Evolutionary conservation across 345 rosid species (phyloP), one percentile per base, ranked within the genome.

Genomic region (Eucalyptus marginata): DNA sequence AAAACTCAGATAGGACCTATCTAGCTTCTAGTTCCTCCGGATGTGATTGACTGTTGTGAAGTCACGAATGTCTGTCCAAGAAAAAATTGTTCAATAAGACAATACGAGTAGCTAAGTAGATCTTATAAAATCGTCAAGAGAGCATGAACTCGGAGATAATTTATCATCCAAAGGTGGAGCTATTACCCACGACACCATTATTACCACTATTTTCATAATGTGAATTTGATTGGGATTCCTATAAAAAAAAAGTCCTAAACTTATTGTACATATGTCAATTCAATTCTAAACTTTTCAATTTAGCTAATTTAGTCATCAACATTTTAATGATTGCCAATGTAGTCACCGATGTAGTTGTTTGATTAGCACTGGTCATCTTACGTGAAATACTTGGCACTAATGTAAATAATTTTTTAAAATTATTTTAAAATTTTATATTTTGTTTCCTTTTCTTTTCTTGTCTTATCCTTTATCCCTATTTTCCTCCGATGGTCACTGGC

Each of bases 401-500:
- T 1, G 0, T 62, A 13, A 13, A 62, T 2, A 29, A 0, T 27
- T 12, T 62, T 62, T 29, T 5, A 3, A 56, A 56, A 24, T 56
- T 10, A 56, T 24, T 59, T 11, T 12, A 62, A 12, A 29, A 27
- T 27, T 62, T 12, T 62, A 12, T 13, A 5, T 3, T 27, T 59
- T 59, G 27, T 29, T 59, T 27, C 8, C 14, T 27, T 59, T 27
- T 3, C 25, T 52, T 52, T 52, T 52, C 58, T 59, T 59, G 7
- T 27, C 16, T 27, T 59, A 27, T 12, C n/a, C 14, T 27, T 27
- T 59, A 25, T 27, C 66, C 31, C 8, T 29, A 27, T 29, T 27
- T 62, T 62, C 16, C 33, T 62, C 4, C 0, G 0, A 5, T 22
- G 13, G 62, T 56, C 1, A 1, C 29, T 6, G 3, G 13, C 62